phyloP scores from a whole-genome alignment of 352 stramenopile species.

The Pythium dissimile region DNA sequence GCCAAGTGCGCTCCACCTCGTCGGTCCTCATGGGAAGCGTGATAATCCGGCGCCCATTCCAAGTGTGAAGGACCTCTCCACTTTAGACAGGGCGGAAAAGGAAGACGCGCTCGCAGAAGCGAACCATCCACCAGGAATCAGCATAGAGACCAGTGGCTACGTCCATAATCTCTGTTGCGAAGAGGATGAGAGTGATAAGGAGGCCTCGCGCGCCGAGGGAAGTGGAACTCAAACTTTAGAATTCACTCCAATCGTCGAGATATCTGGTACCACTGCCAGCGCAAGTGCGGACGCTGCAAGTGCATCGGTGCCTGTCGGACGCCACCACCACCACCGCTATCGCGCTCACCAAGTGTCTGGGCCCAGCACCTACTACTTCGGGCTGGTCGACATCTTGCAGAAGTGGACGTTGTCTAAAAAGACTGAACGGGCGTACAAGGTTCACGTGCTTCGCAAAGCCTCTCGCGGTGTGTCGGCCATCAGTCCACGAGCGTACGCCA shows the following conservation, averaged over 20 bases:
- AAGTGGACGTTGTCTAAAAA: slow-evolving; percentile 83
- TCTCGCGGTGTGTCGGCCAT: slow-evolving; percentile 73
- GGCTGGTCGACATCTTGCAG: slow-evolving; percentile 88
- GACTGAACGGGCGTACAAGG: slow-evolving; percentile 80
- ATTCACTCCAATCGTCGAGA: background rate
- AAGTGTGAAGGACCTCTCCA: background rate
- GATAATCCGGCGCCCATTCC: background rate
- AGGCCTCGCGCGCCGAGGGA: background rate
- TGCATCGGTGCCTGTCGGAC: background rate
- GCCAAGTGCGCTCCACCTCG: background rate
- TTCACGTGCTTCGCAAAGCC: slow-evolving; percentile 72
- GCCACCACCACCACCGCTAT: slow-evolving; percentile 41
- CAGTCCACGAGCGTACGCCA: slow-evolving; percentile 60
- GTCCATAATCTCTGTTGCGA: slow-evolving; percentile 30
- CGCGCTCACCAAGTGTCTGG: slow-evolving; percentile 76
- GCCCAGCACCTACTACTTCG: slow-evolving; percentile 88
- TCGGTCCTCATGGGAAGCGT: background rate
- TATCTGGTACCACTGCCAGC: slow-evolving; percentile 5
- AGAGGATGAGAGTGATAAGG: slow-evolving; percentile 19
- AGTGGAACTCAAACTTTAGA: background rate
- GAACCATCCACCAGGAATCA: no score
- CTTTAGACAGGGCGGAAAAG: background rate
- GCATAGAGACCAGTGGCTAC: slow-evolving; percentile 26
- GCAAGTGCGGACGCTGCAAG: background rate
- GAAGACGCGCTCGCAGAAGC: no score